Base-by-base conservation (phyloP, 1,139 yeast species). In the Geotrichum bryndzae region DNA sequence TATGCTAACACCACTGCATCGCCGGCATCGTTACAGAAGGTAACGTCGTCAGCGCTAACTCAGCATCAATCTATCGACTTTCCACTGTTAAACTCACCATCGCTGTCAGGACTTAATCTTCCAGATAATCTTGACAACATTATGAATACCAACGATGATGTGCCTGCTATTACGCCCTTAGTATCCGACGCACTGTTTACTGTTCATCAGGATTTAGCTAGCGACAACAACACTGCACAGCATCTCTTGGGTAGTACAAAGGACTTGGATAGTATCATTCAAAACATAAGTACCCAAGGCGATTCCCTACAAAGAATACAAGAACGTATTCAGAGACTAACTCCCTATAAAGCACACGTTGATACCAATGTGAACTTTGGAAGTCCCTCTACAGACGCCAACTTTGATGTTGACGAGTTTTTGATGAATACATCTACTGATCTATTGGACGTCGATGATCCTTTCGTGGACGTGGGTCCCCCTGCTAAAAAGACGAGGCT, bases 271-370 rank as follows among this genome's bases (percentile, higher is more conserved):
- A 51, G 57, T 27, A 60, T 62, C 35, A 54, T 61, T 10, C 58
- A 56, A 15, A 59, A 53, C 35, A 60, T 75, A 33, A 72, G 70
- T 13, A 57, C 66, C 31, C 76, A 75, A 55, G 76, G 72, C 29
- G 63, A 62, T 45, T 68, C 74, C 3, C 65, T 75, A 29, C 73
- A 73, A 62, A 70, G 67, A 51, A 74, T 76, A 6, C 74, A 74
- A 61, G 76, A 75, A 51, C 71, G 76, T 74, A 68, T 75, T n/a
- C 65, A 67, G 48, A 63, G 64, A 51, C 64, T 68, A 53, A 65
- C 64, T 18, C 69, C 71, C 2, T 51, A 51, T 27, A 51, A 51
- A n/a, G 55, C 48, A n/a, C 48, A 41, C n/a, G 23, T 41, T 18
- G 48, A 41, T n/a, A 41, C n/a, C 18, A n/a, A 41, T 41, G 48